Percentiles rank a stretch among this genome's conserved stretches.
Evolutionary conservation across 768 basidiomycete species (phyloP).

Genomic region (Crucibulum laeve): DNA sequence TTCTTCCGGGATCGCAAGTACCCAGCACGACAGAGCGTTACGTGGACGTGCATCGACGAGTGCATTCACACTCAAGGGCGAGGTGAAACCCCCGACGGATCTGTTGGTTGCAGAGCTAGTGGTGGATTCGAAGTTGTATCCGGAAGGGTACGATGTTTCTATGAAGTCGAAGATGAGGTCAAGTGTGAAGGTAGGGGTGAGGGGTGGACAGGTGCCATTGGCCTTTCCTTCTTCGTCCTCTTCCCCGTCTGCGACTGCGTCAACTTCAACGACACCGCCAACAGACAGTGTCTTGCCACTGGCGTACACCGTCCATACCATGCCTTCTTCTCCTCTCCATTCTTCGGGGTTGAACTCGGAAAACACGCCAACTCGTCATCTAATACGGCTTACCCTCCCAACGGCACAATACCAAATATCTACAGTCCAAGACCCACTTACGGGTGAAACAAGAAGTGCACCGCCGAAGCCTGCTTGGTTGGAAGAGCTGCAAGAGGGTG

Average conservation of each 20-base stretch:
- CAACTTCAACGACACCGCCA: conserved; percentile 14
- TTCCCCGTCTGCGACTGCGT: conserved; percentile 4
- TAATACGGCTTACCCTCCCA: conserved; percentile 74
- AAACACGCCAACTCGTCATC: conserved; percentile 65
- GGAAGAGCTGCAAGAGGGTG: conserved; percentile 35
- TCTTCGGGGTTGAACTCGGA: conserved; percentile 55
- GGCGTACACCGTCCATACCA: conserved; percentile 58
- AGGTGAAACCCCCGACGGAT: conserved; percentile 60
- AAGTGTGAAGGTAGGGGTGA: conserved; percentile 13
- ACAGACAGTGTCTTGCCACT: conserved; percentile 42
- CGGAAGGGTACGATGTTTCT: conserved; percentile 63
- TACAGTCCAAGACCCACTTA: conserved; percentile 78
- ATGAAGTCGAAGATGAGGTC: conserved; percentile 41
- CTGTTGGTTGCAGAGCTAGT: conserved; percentile 75
- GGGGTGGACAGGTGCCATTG: conserved; percentile 3
- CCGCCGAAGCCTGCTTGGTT: conserved; percentile 74
- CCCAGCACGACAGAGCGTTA: conserved; percentile 5
- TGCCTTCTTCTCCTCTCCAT: conserved; percentile 80
- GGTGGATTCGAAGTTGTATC: conserved; percentile 77
- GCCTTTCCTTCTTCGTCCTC: background rate
- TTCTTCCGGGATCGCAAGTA: background rate
- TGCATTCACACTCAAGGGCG: conserved; percentile 59
- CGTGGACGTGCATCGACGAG: conserved; percentile 39
- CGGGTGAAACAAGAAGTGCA: conserved; percentile 57
- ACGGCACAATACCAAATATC: conserved; percentile 78